Evolutionary conservation across 768 basidiomycete species (phyloP), one percentile per base, ranked within the genome.

Genomic region (Boletus reticulatus): DNA sequence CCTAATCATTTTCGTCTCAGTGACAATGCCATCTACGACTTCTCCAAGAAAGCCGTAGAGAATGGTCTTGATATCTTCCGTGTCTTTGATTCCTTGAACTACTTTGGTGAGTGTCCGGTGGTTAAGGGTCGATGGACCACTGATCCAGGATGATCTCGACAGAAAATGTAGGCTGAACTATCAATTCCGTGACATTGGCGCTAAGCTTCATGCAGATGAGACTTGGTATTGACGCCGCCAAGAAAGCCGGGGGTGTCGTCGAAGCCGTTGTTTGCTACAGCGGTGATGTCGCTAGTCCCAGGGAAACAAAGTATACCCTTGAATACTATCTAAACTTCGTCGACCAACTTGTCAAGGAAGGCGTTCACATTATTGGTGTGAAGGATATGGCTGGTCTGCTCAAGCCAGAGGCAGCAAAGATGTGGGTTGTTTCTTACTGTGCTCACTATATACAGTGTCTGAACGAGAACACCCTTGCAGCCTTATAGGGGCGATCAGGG

Each of bases 1-100:
- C 31, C 9, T 46, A 43, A 60, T 58, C 42, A 70, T 57, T 44
- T 20, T 22, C 10, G 24, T 50, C 20, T 46, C 59, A 93, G 91
- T 29, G 95, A 98, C 72, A 99, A 99, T 65, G 96, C 92, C 55
- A 98, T 99, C 73, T 99, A 99, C 75, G 97, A 97, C 73, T 99
- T 99, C 78, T 97, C 92, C 58, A 96, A 95, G 80, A 96, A 96
- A 72, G 97, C 97, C 22, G 96, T 99, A n/a, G 94, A 98, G 76
- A 97, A 98, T 64, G 97, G 97, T 69, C 83, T 98, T 47, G 97
- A 99, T 75, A 99, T 99, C 71, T 99, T 99, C 91, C 85, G 97
- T 67, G 94, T 99, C 50, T 99, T 99, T 65, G 97, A 99, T 73
- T 98, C 97, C 31, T 78, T 99, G 74, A 99, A 99, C 79, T 99